Evolutionary conservation across 2,329 filamentous ascomycete genomes (phyloP), one percentile per base, ranked within the genome.

Genomic region (Paecilomyces sp.): DNA sequence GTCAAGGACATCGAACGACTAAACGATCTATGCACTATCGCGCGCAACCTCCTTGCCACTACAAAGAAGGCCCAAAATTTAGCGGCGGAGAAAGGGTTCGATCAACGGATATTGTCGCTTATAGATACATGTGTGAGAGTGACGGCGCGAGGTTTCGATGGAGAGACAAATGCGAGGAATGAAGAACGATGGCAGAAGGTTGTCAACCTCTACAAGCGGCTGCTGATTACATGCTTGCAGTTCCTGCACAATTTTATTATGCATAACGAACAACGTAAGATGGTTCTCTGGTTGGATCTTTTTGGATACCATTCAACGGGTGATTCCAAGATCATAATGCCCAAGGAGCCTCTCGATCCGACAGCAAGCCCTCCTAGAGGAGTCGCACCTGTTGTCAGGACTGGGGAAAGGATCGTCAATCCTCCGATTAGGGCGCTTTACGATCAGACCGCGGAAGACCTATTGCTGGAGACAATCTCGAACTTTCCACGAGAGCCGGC

Each of bases 201-300:
- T 58, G 83, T 87, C 62, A 86, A 85, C 67, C 80, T 84, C 3
- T 87, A 86, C 73, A 87, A 88, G 73, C 84, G 85, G 65, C 75
- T 88, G 18, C 76, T 88, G 66, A 87, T 87, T 58, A 86, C 84
- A 2, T 84, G 83, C 62, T 76, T 88, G n/a, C 85, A 88, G 67
- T 87, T 86, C 64, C 72, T 88, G 58, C 86, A 88, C 72, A 88
- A 88, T 63, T 80, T 87, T 55, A 84, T 86, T 54, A 85, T 85
- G 67, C 82, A 85, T 62, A 88, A 88, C 64, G 85, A 88, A 71
- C 80, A 85, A 61, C 77, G 84, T 47, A 88, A 88, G 67, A 77
- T 87, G 65, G 83, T 86, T 65, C 77, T 88, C 2, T 88, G 85
- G 85, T 73, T 87, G 41, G 83, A 85, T 68, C 76, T 88, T 1